phyloP scores from a whole-genome alignment of 441 rosid species.

The Aleurites moluccanus region DNA sequence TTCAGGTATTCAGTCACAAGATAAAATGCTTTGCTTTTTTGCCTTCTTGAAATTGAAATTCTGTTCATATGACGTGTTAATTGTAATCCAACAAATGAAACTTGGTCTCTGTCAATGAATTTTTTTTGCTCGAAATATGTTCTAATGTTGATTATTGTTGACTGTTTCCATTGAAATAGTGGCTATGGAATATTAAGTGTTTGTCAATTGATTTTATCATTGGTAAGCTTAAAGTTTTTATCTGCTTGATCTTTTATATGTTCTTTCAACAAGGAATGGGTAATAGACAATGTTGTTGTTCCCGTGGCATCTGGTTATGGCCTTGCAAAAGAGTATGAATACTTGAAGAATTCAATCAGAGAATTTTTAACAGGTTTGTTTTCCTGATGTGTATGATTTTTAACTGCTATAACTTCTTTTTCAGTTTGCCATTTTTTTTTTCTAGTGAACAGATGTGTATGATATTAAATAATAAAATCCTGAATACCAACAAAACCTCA shows the following conservation, averaged over 20 bases:
- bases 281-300: slow-evolving; percentile 75
- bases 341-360: slow-evolving; percentile 67
- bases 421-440: not conserved
- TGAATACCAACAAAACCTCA: slow-evolving; percentile 4
- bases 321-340: slow-evolving; percentile 64
- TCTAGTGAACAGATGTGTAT: not conserved
- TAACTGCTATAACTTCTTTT: slow-evolving; percentile 3
- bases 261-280: slow-evolving; percentile 59
- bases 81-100: not conserved
- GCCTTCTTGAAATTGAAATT: not conserved
- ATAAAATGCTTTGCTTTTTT: not conserved
- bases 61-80: not conserved
- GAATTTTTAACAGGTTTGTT: slow-evolving; percentile 65
- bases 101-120: not conserved
- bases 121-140: not conserved
- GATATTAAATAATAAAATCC: not conserved
- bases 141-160: too few species aligned
- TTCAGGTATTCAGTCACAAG: slow-evolving; percentile 54
- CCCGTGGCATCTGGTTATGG: slow-evolving; percentile 74
- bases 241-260: not conserved
- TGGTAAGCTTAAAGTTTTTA: not conserved
- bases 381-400: not conserved
- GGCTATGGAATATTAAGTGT: too few species aligned
- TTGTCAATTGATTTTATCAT: too few species aligned
- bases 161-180: too few species aligned